Evolutionary conservation across 2,329 filamentous ascomycete genomes (phyloP).

Genomic region (Stemphylium lycopersici): DNA sequence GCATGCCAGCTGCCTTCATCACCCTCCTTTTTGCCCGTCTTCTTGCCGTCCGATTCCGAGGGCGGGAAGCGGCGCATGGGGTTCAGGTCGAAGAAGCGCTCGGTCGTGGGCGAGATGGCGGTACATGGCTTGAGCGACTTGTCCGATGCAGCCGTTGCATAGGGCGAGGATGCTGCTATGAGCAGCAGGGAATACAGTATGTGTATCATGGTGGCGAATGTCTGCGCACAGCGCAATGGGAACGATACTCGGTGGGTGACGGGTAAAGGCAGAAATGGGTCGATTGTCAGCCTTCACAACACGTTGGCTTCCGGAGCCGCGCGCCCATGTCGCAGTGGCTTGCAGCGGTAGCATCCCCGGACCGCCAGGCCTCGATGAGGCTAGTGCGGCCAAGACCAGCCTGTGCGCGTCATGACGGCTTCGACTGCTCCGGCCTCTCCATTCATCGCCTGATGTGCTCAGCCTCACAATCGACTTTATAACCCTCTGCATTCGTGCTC

Average conservation of each 20-base stretch:
- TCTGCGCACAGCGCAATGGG: conserved; percentile 10
- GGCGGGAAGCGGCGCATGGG: conserved; percentile 61
- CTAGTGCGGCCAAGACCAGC: conserved; percentile 12
- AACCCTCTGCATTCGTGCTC: neutral
- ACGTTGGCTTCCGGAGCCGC: conserved; percentile 27
- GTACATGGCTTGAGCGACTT: conserved; percentile 63
- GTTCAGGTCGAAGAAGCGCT: conserved; percentile 68
- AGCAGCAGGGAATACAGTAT: conserved; percentile 33
- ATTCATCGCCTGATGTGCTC: conserved; percentile 27
- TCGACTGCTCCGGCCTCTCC: conserved; percentile 19
- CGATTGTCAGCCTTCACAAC: conserved; percentile 20
- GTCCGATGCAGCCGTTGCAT: conserved; percentile 42
- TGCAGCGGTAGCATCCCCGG: conserved; percentile 19
- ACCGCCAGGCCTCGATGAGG: conserved; percentile 7
- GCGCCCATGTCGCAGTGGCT: conserved; percentile 15
- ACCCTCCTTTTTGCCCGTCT: conserved; percentile 57
- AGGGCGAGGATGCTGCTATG: conserved; percentile 40
- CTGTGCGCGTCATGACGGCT: conserved; percentile 24
- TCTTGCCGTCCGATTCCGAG: conserved; percentile 37
- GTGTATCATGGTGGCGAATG: conserved; percentile 32
- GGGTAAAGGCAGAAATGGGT: conserved; percentile 9
- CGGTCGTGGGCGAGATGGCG: conserved; percentile 65
- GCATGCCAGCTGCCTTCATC: conserved; percentile 68
- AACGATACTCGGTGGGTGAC: conserved; percentile 12
- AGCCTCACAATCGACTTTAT: conserved; percentile 16